phyloP scores from a whole-genome alignment of 345 rosid genomes.

The Leavenworthia alabamica region DNA sequence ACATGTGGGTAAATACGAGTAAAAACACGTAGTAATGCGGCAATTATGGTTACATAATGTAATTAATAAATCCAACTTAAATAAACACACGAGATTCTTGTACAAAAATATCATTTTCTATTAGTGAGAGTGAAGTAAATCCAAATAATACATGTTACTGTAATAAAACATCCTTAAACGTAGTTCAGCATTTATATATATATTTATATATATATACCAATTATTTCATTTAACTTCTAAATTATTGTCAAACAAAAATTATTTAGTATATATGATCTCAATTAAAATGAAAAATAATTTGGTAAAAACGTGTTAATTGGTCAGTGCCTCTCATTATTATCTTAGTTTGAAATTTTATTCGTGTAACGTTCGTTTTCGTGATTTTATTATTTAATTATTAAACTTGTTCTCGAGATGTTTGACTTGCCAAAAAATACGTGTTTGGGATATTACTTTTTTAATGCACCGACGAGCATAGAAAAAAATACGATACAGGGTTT shows the following conservation, averaged over 20 bases:
- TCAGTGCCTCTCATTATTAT: slow-evolving; percentile 26
- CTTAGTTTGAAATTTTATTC: slow-evolving; percentile 25
- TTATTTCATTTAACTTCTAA: slow-evolving; percentile 10
- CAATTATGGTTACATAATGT: slow-evolving; percentile 14
- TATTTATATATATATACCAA: neutral
- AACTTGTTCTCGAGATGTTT: slow-evolving; percentile 11
- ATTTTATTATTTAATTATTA: neutral
- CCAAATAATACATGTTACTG: neutral
- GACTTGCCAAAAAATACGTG: slow-evolving; percentile 23
- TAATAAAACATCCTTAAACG: neutral
- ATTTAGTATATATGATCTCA: slow-evolving; percentile 18
- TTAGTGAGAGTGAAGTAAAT: neutral
- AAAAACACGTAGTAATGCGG: neutral
- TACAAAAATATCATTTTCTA: slow-evolving; percentile 9
- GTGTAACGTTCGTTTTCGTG: too few species aligned
- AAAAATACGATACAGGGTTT: neutral
- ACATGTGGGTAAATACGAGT: slow-evolving; percentile 10
- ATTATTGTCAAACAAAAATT: slow-evolving; percentile 8
- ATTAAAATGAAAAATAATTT: neutral
- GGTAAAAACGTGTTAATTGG: slow-evolving; percentile 34
- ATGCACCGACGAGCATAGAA: slow-evolving; percentile 26
- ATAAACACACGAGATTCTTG: slow-evolving; percentile 27
- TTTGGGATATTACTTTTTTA: slow-evolving; percentile 7
- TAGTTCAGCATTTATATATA: neutral
- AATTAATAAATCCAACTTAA: neutral